Percentiles rank a stretch among this genome's conserved stretches.
phyloP scores from a whole-genome alignment of 306 rosid species.

The Vicia sativa region DNA sequence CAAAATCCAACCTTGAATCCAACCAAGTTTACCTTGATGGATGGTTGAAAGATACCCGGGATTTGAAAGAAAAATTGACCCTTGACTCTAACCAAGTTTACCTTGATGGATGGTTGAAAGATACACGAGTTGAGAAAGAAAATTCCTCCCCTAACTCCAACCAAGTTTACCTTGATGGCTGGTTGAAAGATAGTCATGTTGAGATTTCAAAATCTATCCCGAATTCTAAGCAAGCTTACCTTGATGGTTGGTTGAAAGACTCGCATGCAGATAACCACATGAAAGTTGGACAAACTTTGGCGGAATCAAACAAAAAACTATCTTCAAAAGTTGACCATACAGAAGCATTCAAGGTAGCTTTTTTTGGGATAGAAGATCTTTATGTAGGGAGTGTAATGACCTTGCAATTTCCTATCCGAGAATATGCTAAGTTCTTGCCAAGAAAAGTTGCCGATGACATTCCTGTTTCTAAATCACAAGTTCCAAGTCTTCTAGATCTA shows the following conservation, averaged over 20 bases:
- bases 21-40: no score
- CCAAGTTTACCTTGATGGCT: slow-evolving; percentile 6
- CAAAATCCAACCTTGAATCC: no score
- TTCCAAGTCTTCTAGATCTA: slow-evolving; percentile 48
- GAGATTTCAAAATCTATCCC: background rate
- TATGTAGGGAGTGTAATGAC: slow-evolving; percentile 47
- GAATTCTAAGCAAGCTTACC: background rate
- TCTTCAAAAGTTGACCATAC: slow-evolving; percentile 40
- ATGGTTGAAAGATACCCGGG: no score
- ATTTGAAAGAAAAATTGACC: no score
- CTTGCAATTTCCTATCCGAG: slow-evolving; percentile 43
- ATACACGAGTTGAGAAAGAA: background rate
- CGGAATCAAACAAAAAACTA: background rate
- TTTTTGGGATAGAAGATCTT: slow-evolving; percentile 48
- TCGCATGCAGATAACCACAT: background rate
- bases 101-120: background rate
- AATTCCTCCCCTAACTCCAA: background rate
- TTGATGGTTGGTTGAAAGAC: slow-evolving; percentile 31
- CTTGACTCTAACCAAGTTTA: no score
- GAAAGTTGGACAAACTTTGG: slow-evolving; percentile 1
- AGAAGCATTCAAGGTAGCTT: slow-evolving; percentile 43
- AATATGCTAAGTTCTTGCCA: slow-evolving; percentile 45
- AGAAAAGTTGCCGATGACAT: slow-evolving; percentile 50
- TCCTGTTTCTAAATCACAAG: slow-evolving; percentile 45
- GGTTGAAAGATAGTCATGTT: background rate